These are phyloP conservation scores for Houttuynia cordata DNA, from an alignment of 164 flowering plant genomes.

Conservation along the genomic window DNA sequence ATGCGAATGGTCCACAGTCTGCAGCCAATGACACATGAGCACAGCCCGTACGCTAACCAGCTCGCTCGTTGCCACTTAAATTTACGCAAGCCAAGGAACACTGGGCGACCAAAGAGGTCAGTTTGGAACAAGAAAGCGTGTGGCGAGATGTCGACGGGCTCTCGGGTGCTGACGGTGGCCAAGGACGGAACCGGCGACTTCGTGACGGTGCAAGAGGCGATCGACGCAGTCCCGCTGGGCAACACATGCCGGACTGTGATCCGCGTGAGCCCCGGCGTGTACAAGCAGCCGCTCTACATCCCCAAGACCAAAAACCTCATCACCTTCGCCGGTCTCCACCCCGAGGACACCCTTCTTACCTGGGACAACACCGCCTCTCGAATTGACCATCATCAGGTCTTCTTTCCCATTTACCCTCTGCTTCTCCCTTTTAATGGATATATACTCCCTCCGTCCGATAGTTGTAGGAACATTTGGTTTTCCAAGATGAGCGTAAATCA, in stretches of 20 bases:
- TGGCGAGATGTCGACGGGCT: not conserved
- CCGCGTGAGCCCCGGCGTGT: constrained; percentile 64
- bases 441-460: too few relatives aligned
- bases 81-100: too few relatives aligned
- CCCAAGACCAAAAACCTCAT: constrained; percentile 90
- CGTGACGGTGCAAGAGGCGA: constrained; percentile 73
- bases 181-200: constrained; percentile 63
- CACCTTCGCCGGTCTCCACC: constrained; percentile 57
- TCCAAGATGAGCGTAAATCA: too few relatives aligned
- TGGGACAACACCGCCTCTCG: constrained; percentile 87
- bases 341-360: constrained; percentile 59
- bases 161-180: constrained; percentile 40
- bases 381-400: constrained; percentile 85
- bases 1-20: too few relatives aligned
- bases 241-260: constrained; percentile 60
- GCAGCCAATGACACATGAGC: too few relatives aligned
- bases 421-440: too few relatives aligned
- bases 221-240: constrained; percentile 63
- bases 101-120: too few relatives aligned
- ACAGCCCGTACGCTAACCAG: too few relatives aligned
- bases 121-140: not conserved
- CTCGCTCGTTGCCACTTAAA: too few relatives aligned
- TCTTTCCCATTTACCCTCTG: constrained; percentile 1
- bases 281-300: constrained; percentile 73
- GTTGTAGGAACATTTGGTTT: too few relatives aligned